A percentile compares a stretch with the other conserved stretches of the same genome.
Evolutionary conservation across 2,329 filamentous ascomycete genomes (phyloP).

Genomic region (Penicillium concentricum): DNA sequence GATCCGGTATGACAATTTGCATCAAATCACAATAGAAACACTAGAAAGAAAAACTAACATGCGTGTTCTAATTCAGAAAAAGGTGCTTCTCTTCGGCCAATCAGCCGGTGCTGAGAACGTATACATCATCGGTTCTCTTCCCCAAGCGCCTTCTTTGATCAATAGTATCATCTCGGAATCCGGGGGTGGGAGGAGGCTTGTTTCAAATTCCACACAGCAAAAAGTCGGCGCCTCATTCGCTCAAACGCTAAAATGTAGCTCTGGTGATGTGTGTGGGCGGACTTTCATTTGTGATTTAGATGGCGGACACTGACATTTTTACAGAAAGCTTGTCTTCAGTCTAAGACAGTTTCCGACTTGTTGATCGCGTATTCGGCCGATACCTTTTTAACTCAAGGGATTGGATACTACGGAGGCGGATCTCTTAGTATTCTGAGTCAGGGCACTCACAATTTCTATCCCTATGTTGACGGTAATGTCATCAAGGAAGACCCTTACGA

Average conservation of each 20-base stretch:
- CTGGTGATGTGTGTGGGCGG: background rate
- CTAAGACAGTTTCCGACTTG: slow-evolving; percentile 12
- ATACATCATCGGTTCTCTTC: slow-evolving; percentile 14
- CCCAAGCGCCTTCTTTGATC: slow-evolving; percentile 17
- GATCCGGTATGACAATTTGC: slow-evolving; percentile 18
- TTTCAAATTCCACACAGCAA: slow-evolving; percentile 10
- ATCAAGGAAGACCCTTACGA: slow-evolving; percentile 15
- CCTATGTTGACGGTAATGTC: slow-evolving; percentile 21
- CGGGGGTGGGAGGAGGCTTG: slow-evolving; percentile 8
- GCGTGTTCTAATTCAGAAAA: background rate
- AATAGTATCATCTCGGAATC: slow-evolving; percentile 22
- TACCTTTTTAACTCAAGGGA: background rate
- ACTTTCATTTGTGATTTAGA: background rate
- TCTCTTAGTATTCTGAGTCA: background rate
- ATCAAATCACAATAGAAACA: background rate
- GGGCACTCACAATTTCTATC: slow-evolving; percentile 10
- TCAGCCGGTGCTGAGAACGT: slow-evolving; percentile 25
- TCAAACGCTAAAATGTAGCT: background rate
- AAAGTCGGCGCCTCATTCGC: slow-evolving; percentile 5
- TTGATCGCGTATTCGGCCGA: slow-evolving; percentile 8
- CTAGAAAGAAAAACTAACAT: background rate
- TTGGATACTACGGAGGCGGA: background rate
- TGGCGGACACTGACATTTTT: slow-evolving; percentile 5
- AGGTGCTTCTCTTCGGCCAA: slow-evolving; percentile 30
- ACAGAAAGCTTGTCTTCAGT: slow-evolving; percentile 23